These are phyloP conservation scores for Colletotrichum noveboracense DNA, from an alignment of 2,329 filamentous ascomycete species.

Conservation along the genomic window DNA sequence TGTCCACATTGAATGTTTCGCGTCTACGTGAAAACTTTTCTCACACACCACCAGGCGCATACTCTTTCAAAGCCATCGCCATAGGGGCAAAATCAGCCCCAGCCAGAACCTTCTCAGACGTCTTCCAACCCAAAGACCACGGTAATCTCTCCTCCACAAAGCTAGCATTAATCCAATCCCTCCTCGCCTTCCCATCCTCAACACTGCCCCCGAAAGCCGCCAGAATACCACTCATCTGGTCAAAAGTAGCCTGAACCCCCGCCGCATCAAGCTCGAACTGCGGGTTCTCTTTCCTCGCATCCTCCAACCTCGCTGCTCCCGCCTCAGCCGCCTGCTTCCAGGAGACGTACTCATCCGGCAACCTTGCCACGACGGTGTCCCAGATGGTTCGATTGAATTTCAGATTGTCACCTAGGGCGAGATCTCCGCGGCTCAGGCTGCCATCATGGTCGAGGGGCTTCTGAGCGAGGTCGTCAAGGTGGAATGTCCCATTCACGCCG, in stretches of 20 bases:
- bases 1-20: not conserved
- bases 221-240: not conserved
- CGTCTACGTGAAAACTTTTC: accelerated
- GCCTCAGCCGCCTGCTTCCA: constrained; percentile 6
- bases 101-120: not conserved
- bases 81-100: not conserved
- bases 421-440: not conserved
- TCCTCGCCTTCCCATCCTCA: not conserved
- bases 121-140: not conserved
- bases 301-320: not conserved
- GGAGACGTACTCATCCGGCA: not conserved
- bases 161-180: not conserved
- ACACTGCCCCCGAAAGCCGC: not conserved
- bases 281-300: not conserved
- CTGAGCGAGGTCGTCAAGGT: constrained; percentile 6
- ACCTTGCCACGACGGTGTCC: not conserved
- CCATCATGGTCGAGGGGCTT: constrained; percentile 5
- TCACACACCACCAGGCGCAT: not conserved
- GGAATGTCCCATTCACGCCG: not conserved
- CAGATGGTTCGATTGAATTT: not conserved
- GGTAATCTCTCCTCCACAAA: not conserved
- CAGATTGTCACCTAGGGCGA: not conserved
- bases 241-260: not conserved
- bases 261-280: not conserved
- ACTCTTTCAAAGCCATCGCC: not conserved